phyloP scores from a whole-genome alignment of 1,284 basidiomycete species.

The Rhizoctonia solani region DNA sequence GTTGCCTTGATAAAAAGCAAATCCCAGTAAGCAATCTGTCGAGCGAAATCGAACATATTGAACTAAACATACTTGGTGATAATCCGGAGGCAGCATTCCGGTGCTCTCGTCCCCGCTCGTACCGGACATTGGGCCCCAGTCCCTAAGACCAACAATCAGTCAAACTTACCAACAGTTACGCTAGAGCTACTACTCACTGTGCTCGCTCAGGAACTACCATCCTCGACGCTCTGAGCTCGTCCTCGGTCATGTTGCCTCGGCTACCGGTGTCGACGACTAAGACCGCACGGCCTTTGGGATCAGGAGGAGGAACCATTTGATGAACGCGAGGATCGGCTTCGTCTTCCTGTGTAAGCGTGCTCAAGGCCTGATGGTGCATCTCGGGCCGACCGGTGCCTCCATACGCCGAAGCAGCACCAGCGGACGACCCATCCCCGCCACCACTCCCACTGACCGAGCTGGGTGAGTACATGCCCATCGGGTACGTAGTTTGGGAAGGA shows the following conservation, averaged over 20 bases:
- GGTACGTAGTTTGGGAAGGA: background rate
- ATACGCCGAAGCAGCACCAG: background rate
- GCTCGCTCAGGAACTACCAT: constrained; percentile 20
- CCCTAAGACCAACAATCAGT: background rate
- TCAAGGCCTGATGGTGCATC: constrained; percentile 17
- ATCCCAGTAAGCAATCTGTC: no score
- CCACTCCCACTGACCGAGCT: constrained; percentile 12
- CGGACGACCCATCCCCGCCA: background rate
- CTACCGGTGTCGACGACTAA: background rate
- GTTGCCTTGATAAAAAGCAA: constrained; percentile 7
- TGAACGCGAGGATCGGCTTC: constrained; percentile 4
- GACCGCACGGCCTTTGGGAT: constrained; percentile 3
- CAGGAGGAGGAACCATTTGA: constrained; percentile 17
- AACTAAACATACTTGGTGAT: constrained; percentile 4
- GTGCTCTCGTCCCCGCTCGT: background rate
- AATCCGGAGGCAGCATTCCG: constrained; percentile 16
- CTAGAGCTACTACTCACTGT: background rate
- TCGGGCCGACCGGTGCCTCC: background rate
- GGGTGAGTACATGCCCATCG: constrained; percentile 15
- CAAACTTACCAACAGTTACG: background rate
- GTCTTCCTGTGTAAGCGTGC: constrained; percentile 2
- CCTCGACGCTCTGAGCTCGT: constrained; percentile 17
- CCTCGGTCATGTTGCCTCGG: constrained; percentile 11
- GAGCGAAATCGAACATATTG: background rate
- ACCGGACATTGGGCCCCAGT: constrained; percentile 16